Percentiles rank a stretch among this genome's conserved stretches.
Conservation (phyloP, 108 stramenopile genomes). For the Nitzschia putrida region DNA sequence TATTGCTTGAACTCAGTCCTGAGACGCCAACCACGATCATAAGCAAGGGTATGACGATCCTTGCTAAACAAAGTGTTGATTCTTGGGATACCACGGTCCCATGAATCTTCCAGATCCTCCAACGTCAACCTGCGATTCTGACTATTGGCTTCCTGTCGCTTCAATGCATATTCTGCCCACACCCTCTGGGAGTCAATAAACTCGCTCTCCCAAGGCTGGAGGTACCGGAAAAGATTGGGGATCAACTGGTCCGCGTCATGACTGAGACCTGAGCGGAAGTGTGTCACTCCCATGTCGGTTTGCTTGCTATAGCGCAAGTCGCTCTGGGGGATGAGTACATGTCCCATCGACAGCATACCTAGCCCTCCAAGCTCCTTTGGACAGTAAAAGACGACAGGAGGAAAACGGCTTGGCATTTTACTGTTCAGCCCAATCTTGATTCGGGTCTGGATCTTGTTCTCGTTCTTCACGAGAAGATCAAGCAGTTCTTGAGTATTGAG, state of each 20-base stretch:
- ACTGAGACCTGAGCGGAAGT: conserved; percentile 97
- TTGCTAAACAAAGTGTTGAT: conserved; percentile 99
- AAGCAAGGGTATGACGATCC: conserved; percentile 94
- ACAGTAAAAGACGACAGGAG: conserved; percentile 90
- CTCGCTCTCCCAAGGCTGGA: conserved; percentile 99
- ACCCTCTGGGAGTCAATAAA: conserved; percentile 98
- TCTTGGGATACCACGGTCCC: conserved; percentile 99
- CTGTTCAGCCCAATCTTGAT: conserved; percentile 99
- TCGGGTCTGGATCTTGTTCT: conserved; percentile 99
- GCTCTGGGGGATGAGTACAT: conserved; percentile 98
- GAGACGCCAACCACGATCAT: conserved; percentile 98
- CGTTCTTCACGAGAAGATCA: conserved; percentile 97
- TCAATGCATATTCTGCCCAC: conserved; percentile 99
- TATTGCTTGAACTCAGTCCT: conserved; percentile 98
- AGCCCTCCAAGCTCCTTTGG: conserved; percentile 99
- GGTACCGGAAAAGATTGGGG: conserved; percentile 97
- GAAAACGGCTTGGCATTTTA: conserved; percentile 96
- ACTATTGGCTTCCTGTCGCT: conserved; percentile 98
- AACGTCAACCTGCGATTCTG: conserved; percentile 98
- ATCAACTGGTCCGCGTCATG: conserved; percentile 99
- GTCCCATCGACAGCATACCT: conserved; percentile 99
- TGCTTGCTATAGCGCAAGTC: conserved; percentile 99
- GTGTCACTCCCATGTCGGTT: conserved; percentile 97
- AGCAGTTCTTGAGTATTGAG: conserved; percentile 97
- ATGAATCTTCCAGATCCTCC: conserved; percentile 99